These are phyloP conservation scores for Diospyros lotus DNA, from an alignment of 148 eudicot genomes.

Conservation along the genomic window DNA sequence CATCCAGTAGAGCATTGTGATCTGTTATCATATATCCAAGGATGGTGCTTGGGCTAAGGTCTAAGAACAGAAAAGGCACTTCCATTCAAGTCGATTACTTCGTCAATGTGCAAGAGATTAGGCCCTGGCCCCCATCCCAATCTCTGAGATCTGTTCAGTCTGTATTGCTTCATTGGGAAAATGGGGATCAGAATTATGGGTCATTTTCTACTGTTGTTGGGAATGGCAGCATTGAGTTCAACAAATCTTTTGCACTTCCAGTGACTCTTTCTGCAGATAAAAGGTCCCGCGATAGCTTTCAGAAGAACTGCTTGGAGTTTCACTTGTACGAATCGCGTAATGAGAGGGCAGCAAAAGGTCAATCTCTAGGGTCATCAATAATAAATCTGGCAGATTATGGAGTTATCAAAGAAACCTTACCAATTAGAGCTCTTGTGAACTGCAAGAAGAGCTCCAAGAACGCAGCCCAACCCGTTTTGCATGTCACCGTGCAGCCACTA, in stretches of 20 bases:
- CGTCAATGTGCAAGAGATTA: slow-evolving; percentile 65
- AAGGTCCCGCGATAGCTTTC: slow-evolving; percentile 38
- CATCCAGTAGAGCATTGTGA: neutral
- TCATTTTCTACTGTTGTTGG: slow-evolving; percentile 57
- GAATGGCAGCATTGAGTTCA: slow-evolving; percentile 51
- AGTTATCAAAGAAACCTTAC: slow-evolving; percentile 43
- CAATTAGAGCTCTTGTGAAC: slow-evolving; percentile 40
- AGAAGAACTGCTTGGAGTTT: slow-evolving; percentile 73
- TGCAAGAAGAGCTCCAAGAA: slow-evolving; percentile 60
- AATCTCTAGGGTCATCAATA: slow-evolving; percentile 61
- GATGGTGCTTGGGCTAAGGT: slow-evolving; percentile 81
- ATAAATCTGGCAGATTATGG: slow-evolving; percentile 78
- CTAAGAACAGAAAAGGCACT: slow-evolving; percentile 55
- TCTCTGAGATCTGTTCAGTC: slow-evolving; percentile 65
- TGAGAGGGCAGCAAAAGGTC: slow-evolving; percentile 67
- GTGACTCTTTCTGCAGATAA: slow-evolving; percentile 50
- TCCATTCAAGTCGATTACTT: slow-evolving; percentile 70
- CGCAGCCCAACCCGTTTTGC: slow-evolving; percentile 40
- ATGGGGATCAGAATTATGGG: slow-evolving; percentile 66
- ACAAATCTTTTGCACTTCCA: slow-evolving; percentile 61
- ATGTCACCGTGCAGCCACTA: slow-evolving; percentile 57
- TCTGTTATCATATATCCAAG: slow-evolving; percentile 6
- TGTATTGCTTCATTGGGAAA: slow-evolving; percentile 84
- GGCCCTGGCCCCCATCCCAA: slow-evolving; percentile 93
- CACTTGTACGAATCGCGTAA: slow-evolving; percentile 67